Percentiles rank a stretch among this genome's conserved stretches.
phyloP scores from a whole-genome alignment of 169 alveolate genomes.

The Plasmodium yoelii region DNA sequence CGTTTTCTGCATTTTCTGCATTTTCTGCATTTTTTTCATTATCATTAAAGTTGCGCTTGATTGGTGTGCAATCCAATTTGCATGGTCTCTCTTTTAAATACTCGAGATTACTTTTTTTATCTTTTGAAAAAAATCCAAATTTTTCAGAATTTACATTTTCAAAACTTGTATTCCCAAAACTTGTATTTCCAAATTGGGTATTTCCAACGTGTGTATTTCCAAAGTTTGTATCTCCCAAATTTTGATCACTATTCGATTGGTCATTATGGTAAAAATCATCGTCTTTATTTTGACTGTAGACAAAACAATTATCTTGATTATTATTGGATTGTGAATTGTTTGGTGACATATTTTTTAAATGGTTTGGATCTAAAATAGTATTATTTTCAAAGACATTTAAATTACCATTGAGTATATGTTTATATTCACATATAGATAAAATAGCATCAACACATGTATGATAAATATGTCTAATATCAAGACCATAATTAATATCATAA shows the following conservation, averaged over 20 bases:
- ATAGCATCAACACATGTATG: conserved; percentile 73
- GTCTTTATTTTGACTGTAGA: no score
- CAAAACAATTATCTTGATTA: background rate
- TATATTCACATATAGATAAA: conserved; percentile 45
- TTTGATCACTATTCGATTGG: background rate
- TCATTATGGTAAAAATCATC: background rate
- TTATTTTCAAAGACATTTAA: conserved; percentile 14
- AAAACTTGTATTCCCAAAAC: background rate
- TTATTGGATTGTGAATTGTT: background rate
- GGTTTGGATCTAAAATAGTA: conserved; percentile 9
- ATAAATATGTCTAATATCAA: conserved; percentile 62
- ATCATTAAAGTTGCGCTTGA: conserved; percentile 20
- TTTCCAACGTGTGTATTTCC: no score
- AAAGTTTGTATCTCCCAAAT: no score
- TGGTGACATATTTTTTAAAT: background rate
- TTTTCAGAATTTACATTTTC: background rate
- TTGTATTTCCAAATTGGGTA: no score
- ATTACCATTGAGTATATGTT: conserved; percentile 12
- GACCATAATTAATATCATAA: conserved; percentile 58
- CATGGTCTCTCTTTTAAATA: conserved; percentile 42
- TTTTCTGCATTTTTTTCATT: background rate
- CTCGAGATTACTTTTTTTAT: conserved; percentile 35
- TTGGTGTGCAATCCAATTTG: conserved; percentile 56
- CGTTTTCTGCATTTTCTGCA: background rate
- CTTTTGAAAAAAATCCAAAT: conserved; percentile 20